These are phyloP conservation scores for Phaseolus lunatus DNA, from an alignment of 306 rosid genomes.

Conservation along the genomic window DNA sequence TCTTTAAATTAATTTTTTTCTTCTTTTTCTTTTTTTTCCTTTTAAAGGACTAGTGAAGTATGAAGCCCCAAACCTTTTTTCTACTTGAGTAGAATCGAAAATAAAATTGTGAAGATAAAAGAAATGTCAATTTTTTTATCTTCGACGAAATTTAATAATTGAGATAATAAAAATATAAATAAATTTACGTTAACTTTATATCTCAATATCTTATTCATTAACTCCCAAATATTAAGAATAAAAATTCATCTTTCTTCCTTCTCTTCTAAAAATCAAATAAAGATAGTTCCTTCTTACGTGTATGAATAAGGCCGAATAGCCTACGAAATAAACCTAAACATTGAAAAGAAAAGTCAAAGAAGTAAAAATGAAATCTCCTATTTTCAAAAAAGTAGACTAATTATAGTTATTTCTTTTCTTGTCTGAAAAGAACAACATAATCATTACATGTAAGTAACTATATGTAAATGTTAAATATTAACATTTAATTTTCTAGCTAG, in stretches of 20 bases:
- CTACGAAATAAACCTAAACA: too few relatives aligned
- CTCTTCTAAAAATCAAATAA: neutral
- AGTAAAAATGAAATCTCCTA: neutral
- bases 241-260: neutral
- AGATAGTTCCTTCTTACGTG: neutral
- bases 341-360: neutral
- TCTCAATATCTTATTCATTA: neutral
- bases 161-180: neutral
- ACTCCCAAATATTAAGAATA: neutral
- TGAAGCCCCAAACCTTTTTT: neutral
- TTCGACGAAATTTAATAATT: neutral
- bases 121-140: neutral
- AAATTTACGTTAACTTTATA: neutral
- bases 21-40: too few relatives aligned
- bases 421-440: neutral
- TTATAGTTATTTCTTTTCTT: neutral
- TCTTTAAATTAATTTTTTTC: too few relatives aligned
- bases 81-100: neutral
- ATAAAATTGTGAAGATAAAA: too few relatives aligned
- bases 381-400: neutral
- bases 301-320: neutral
- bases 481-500: neutral
- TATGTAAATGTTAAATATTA: neutral
- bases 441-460: neutral
- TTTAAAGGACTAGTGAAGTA: too few relatives aligned